Percentiles rank a stretch among this genome's conserved stretches.
Conservation (phyloP, 495 filamentous ascomycete genomes). For the Trichoderma virens region DNA sequence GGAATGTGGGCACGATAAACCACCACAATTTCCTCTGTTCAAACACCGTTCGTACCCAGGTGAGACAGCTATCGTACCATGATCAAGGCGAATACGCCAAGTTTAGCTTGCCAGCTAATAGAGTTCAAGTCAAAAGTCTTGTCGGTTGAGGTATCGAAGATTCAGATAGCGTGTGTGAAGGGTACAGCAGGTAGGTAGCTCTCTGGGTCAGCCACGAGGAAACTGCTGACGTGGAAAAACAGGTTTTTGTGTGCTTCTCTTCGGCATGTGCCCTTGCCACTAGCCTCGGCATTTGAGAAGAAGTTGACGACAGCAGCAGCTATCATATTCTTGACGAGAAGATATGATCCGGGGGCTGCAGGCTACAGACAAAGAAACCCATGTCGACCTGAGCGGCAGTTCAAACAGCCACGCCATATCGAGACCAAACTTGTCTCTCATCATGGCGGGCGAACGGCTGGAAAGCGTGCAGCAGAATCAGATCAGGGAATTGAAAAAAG, state of each 20-base stretch:
- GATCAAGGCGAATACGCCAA: background rate
- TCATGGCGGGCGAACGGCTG: background rate
- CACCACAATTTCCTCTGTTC: background rate
- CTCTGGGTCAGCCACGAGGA: background rate
- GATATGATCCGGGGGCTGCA: background rate
- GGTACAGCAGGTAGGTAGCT: background rate
- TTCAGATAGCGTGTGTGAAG: background rate
- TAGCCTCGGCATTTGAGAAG: background rate
- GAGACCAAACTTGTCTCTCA: background rate
- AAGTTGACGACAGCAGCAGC: background rate
- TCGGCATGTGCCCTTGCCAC: background rate
- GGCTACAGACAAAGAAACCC: background rate
- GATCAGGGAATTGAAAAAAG: background rate
- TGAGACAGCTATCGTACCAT: background rate
- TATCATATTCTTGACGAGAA: too few species aligned
- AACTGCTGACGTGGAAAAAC: background rate
- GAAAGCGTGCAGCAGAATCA: background rate
- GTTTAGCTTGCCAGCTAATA: background rate
- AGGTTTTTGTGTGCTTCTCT: background rate
- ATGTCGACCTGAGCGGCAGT: background rate
- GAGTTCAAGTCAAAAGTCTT: constrained; percentile 8
- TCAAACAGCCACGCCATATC: background rate
- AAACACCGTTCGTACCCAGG: background rate
- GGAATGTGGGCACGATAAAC: background rate
- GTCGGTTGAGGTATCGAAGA: background rate